These are phyloP conservation scores for Bathelium albidoporum DNA, from an alignment of 495 filamentous ascomycete species.

Conservation along the genomic window DNA sequence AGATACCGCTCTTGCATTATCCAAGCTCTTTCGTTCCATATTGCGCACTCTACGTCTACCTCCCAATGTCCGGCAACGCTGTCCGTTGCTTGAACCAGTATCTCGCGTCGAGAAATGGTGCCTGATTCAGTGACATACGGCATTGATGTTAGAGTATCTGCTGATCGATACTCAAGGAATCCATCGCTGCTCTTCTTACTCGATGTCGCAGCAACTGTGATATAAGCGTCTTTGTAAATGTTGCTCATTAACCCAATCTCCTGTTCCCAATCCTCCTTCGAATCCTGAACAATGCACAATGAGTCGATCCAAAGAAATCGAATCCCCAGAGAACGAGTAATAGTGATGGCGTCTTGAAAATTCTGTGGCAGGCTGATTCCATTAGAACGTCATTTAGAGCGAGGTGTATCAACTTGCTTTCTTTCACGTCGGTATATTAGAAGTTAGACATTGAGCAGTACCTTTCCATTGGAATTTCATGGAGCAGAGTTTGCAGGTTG, in stretches of 20 bases:
- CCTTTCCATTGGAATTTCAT: no score
- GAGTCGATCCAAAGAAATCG: conserved; percentile 19
- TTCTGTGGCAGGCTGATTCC: conserved; percentile 13
- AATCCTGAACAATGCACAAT: conserved; percentile 15
- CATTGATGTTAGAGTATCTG: neutral
- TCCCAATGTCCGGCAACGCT: no score
- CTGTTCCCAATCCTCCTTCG: neutral
- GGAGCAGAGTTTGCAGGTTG: neutral
- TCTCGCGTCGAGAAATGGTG: neutral
- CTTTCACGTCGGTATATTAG: no score
- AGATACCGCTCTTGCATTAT: neutral
- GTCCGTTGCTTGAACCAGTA: no score
- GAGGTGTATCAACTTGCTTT: no score
- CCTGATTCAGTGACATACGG: neutral
- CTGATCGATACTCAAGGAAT: neutral
- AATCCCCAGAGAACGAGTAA: conserved; percentile 9
- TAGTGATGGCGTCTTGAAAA: conserved; percentile 12
- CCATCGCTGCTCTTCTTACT: no score
- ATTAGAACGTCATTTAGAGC: no score
- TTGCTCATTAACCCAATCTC: neutral
- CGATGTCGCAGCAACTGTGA: no score
- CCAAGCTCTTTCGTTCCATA: neutral
- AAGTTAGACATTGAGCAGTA: neutral
- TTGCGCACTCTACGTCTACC: no score
- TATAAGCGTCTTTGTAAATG: neutral